Percentiles rank a stretch among this genome's conserved stretches.
phyloP scores from a whole-genome alignment of 2,329 filamentous ascomycete genomes.

The Stagonosporopsis vannaccii region DNA sequence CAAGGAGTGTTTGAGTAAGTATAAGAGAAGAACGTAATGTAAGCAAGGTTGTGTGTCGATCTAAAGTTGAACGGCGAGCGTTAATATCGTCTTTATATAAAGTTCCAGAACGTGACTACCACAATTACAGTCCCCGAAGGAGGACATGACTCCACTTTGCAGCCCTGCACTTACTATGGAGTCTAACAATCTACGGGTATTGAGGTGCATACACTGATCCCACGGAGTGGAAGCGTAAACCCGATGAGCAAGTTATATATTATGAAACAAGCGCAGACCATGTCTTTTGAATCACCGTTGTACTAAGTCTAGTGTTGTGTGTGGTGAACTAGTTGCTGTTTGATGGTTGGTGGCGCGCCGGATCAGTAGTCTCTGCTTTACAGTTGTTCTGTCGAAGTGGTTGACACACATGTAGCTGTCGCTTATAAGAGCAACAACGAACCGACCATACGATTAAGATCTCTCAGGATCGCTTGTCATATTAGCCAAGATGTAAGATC shows the following conservation, averaged over 20 bases:
- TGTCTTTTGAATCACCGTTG: not conserved
- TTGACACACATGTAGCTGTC: not conserved
- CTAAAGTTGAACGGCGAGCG: not conserved
- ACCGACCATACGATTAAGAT: slow-evolving; percentile 4
- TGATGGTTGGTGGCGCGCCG: not conserved
- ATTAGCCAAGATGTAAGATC: slow-evolving; percentile 12
- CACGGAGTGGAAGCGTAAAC: not conserved
- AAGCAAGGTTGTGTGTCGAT: not conserved
- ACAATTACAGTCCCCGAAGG: not conserved
- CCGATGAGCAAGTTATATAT: slow-evolving; percentile 14
- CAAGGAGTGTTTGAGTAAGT: not conserved
- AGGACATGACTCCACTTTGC: slow-evolving; percentile 7
- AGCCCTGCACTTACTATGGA: not conserved
- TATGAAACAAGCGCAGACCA: slow-evolving; percentile 10
- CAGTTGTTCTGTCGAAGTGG: not conserved
- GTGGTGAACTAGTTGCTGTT: not conserved
- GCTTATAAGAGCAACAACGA: not conserved
- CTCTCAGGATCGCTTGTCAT: slow-evolving; percentile 6
- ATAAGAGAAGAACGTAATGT: not conserved
- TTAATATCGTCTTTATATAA: not conserved
- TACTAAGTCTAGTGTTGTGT: not conserved
- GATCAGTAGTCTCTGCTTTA: not conserved
- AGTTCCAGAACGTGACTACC: not conserved
- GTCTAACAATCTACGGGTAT: slow-evolving; percentile 9
- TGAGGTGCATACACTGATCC: slow-evolving; percentile 3